Evolutionary conservation across 2,329 filamentous ascomycete genomes (phyloP), one percentile per base, ranked within the genome.

Genomic region (Colletotrichum acutatum): DNA sequence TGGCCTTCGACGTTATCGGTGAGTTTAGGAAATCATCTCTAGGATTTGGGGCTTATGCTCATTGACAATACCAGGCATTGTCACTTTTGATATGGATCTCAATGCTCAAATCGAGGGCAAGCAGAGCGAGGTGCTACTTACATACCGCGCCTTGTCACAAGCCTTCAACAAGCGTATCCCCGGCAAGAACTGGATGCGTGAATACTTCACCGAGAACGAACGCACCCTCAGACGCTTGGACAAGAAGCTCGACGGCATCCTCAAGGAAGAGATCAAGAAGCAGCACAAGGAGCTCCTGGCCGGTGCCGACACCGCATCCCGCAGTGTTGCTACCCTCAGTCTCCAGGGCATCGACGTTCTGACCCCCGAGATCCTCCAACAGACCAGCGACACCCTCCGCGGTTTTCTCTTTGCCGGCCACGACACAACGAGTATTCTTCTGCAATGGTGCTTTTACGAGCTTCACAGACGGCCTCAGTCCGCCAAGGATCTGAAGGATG

Each of bases 351-450:
- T 70, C 14, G 74, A 79, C 14, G 34, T 72, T 0, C 75, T 83
- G 32, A 79, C 77, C 22, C 72, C 76, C 0, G 71, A 78, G 16
- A 65, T 81, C 14, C 49, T 83, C 8, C 56, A 78, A 11, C 75
- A 78, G 61, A 81, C 80, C 1, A 78, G 78, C 53, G 80, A 83
- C 61, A 81, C 83, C 64, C 73, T 84, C 42, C 81, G 80, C 61
- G 80, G 80, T 0, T 84, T 85, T 70, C 75, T 84, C 6, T 82
- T 85, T 58, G 83, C 82, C 3, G 82, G 83, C 7, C 83, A 84
- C 59, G 83, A 85, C 73, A 84, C 83, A 3, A 83, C 83, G 1
- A 80, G 79, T 58, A 82, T 80, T 70, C 74, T 80, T 4, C 74
- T 84, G 4, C 77, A 80, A 6, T 84, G 81, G 80, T 74, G 77